Percentiles rank a stretch among this genome's conserved stretches.
Conservation (phyloP, 116 monocot species). For the Zostera marina region DNA sequence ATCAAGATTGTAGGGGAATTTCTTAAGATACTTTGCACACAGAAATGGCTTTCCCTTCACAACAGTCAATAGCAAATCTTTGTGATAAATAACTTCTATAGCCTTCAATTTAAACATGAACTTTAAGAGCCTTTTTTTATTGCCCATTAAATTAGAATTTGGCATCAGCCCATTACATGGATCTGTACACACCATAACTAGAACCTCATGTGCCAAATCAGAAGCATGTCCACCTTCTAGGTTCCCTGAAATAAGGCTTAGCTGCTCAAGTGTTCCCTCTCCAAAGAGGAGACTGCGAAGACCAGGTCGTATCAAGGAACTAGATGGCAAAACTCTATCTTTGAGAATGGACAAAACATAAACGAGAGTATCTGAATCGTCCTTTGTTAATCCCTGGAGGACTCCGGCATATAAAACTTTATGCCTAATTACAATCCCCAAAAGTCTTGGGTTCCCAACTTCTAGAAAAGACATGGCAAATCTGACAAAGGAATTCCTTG, state of each 20-base stretch:
- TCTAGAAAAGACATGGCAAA: conserved; percentile 90
- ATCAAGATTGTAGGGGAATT: conserved; percentile 74
- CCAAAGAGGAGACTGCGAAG: conserved; percentile 88
- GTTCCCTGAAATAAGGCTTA: conserved; percentile 63
- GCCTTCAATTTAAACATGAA: conserved; percentile 89
- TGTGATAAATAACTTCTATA: conserved; percentile 46
- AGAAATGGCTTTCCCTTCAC: conserved; percentile 33
- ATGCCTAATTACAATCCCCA: conserved; percentile 76
- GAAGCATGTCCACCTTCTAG: conserved; percentile 31
- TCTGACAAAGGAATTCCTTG: conserved; percentile 47
- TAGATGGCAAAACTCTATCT: conserved; percentile 40
- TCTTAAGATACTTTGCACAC: conserved; percentile 61
- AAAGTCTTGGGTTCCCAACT: conserved; percentile 62
- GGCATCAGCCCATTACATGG: conserved; percentile 93
- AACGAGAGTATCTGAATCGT: conserved; percentile 46
- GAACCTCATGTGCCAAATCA: conserved; percentile 71
- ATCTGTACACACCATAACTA: conserved; percentile 77
- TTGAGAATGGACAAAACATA: conserved; percentile 42
- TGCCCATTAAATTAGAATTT: conserved; percentile 50
- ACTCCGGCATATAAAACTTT: conserved; percentile 64
- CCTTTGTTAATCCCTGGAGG: conserved; percentile 44
- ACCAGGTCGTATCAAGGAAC: conserved; percentile 46
- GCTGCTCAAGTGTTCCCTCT: conserved; percentile 69
- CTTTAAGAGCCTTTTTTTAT: conserved; percentile 55
- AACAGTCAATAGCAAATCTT: conserved; percentile 61